phyloP scores from a whole-genome alignment of 768 basidiomycete species.

The Kwoniella dejecticola region DNA sequence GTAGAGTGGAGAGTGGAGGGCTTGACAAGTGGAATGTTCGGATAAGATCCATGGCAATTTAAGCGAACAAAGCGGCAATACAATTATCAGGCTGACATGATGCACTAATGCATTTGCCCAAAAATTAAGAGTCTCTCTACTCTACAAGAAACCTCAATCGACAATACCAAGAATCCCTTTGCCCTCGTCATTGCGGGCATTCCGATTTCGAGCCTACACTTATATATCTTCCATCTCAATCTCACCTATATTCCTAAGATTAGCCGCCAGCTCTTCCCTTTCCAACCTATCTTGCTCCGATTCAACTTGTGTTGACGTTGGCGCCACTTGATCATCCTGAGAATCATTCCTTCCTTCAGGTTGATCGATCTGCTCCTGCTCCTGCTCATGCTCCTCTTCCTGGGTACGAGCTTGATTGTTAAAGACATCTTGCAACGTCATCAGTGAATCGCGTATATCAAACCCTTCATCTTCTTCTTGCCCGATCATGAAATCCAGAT shows the following conservation, averaged over 20 bases:
- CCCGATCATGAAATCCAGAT: too few relatives aligned
- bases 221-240: background rate
- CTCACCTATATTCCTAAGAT: constrained; percentile 4
- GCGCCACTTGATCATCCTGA: background rate
- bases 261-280: constrained; percentile 6
- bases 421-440: background rate
- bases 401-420: background rate
- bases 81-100: too few relatives aligned
- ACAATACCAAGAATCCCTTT: too few relatives aligned
- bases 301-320: too few relatives aligned
- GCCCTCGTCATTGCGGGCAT: too few relatives aligned
- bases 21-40: constrained; percentile 8
- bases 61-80: background rate
- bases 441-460: background rate
- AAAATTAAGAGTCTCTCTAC: too few relatives aligned
- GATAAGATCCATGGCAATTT: background rate
- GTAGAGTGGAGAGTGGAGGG: too few relatives aligned
- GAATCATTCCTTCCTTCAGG: background rate
- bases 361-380: background rate
- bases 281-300: background rate
- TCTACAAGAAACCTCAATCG: too few relatives aligned
- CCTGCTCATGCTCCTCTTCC: background rate
- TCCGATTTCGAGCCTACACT: too few relatives aligned
- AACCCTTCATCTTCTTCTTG: too few relatives aligned
- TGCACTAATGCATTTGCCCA: too few relatives aligned